phyloP scores from a whole-genome alignment of 169 alveolate species.

The Prorocentrum cordatum region DNA sequence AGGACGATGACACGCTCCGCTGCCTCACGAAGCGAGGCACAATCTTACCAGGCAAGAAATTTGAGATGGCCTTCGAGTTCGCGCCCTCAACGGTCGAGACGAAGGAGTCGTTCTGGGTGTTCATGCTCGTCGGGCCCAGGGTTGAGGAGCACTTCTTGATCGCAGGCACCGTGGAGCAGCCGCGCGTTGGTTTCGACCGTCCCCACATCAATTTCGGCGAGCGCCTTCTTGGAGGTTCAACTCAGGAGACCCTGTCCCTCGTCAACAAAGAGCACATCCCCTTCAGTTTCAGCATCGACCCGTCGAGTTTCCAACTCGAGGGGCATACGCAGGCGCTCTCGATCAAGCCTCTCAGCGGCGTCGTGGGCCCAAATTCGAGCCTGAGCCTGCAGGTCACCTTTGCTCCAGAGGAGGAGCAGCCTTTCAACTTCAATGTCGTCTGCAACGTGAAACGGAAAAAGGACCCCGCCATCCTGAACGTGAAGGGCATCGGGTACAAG shows the following conservation, averaged over 20 bases:
- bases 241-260: constrained; percentile 3
- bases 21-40: constrained; percentile 63
- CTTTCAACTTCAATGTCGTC: constrained; percentile 27
- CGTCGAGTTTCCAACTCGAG: constrained; percentile 26
- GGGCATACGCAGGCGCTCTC: constrained; percentile 28
- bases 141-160: constrained; percentile 52
- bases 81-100: constrained; percentile 16
- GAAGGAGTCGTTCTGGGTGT: constrained; percentile 62
- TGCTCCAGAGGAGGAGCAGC: constrained; percentile 1
- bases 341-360: constrained; percentile 32
- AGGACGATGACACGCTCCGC: constrained; percentile 37
- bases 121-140: constrained; percentile 25
- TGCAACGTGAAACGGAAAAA: constrained; percentile 64
- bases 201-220: constrained; percentile 39
- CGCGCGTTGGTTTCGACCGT: not conserved
- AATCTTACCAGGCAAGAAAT: constrained; percentile 47
- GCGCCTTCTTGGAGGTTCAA: not conserved
- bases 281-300: constrained; percentile 36
- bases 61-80: constrained; percentile 53
- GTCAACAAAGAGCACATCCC: constrained; percentile 44
- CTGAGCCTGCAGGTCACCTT: constrained; percentile 18
- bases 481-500: constrained; percentile 61
- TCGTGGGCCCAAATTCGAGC: constrained; percentile 27
- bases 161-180: constrained; percentile 2
- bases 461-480: constrained; percentile 57